Conservation (phyloP, 2,329 filamentous ascomycete species). For the Tolypocladium sp. region DNA sequence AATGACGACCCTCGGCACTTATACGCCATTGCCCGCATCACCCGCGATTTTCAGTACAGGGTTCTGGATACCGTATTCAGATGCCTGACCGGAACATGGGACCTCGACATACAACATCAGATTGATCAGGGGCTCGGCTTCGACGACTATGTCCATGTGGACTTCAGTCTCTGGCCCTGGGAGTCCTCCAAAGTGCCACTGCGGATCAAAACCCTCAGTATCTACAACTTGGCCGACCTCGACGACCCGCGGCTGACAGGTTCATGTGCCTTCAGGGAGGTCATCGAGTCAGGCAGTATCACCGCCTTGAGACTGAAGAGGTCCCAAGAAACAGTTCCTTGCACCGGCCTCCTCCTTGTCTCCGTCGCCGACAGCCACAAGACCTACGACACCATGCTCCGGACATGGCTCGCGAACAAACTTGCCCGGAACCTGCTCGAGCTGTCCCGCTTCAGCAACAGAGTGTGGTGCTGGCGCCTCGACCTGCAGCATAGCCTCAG, state of each 20-base stretch:
- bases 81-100: not conserved
- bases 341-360: not conserved
- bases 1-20: too few species aligned
- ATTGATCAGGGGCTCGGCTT: not conserved
- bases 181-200: not conserved
- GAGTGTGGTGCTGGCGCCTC: too few species aligned
- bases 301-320: not conserved
- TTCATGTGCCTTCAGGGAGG: not conserved
- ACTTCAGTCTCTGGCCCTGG: not conserved
- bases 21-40: too few species aligned
- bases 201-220: not conserved
- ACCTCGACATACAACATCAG: not conserved
- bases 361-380: not conserved
- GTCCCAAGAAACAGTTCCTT: not conserved
- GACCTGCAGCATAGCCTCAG: too few species aligned
- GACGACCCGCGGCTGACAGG: not conserved
- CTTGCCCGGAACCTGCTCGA: too few species aligned
- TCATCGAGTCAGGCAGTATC: not conserved
- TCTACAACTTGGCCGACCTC: not conserved
- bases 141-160: not conserved
- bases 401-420: too few species aligned
- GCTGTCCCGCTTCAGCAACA: too few species aligned
- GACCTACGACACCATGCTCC: too few species aligned
- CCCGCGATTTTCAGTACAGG: not conserved
- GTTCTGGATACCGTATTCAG: not conserved